Evolutionary conservation across 768 basidiomycete genomes (phyloP), one percentile per base, ranked within the genome.

Genomic region (Leccinum truebloodii): DNA sequence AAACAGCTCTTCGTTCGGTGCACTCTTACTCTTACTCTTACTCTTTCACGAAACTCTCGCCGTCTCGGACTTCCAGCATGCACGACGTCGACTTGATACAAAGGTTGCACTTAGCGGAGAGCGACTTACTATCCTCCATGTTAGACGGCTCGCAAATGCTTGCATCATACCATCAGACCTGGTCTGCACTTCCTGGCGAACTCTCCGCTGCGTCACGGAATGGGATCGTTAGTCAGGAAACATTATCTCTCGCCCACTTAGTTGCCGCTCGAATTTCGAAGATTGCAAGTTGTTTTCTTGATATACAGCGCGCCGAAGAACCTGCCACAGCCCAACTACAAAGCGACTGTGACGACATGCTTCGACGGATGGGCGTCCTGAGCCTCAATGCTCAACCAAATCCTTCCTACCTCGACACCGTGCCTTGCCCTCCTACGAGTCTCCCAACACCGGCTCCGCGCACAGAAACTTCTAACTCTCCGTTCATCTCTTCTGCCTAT

Each of bases 231-330:
- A 18, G 24, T 1, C 0, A 32, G 1, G 60, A 60, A 6, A 54
- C 62, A 0, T 22, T 63, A 2, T 41, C 7, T 1, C 58, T 67
- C 1, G 57, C 22, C 3, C 16, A 62, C 12, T 32, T 1, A 0
- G 46, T 67, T 3, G 57, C 66, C 2, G 41, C 54, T 4, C 65
- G 65, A 1, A 59, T 67, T 14, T 3, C 34, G 2, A 53, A 14
- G 0, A 1, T 67, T 6, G 60, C 65, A 0, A 59, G 24, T 12
- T 67, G 59, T 48, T 62, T 34, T 5, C 22, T 67, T 0, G 55
- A 64, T 52, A 7, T 67, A 6, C 44, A 8, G 16, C 57, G 10
- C 7, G 28, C 1, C 0, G 65, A 62, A 55, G 57, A 67, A 13
- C 1, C 0, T 5, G 51, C 0, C 3, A 48, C 54, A 0, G 1